Evolutionary conservation across 768 basidiomycete species (phyloP).

Genomic region (Termitomyces sp.): DNA sequence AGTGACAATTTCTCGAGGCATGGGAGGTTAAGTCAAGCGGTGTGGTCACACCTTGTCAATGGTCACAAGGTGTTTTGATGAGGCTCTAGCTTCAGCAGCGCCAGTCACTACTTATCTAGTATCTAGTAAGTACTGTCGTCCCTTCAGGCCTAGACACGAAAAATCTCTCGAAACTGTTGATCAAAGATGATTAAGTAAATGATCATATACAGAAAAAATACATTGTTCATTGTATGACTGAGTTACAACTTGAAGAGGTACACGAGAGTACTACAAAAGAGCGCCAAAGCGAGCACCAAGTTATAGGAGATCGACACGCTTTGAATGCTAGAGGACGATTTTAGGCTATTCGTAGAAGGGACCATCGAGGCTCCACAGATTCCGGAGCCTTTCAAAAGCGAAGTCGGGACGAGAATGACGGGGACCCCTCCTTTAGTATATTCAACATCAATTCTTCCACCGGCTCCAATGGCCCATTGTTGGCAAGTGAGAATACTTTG

Average conservation of each 20-base stretch:
- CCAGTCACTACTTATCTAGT: too few species aligned
- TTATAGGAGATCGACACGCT: not conserved
- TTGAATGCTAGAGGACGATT: not conserved
- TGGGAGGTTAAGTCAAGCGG: slow-evolving; percentile 20
- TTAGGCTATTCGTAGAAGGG: not conserved
- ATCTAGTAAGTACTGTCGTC: too few species aligned
- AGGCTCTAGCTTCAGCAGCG: not conserved
- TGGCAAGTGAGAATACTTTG: slow-evolving; percentile 59
- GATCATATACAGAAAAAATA: not conserved
- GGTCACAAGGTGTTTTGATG: not conserved
- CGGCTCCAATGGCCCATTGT: slow-evolving; percentile 67
- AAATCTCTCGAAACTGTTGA: too few species aligned
- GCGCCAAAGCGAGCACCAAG: not conserved
- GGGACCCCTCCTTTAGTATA: slow-evolving; percentile 65
- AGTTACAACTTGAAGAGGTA: not conserved
- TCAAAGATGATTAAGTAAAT: too few species aligned
- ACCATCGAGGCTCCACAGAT: slow-evolving; percentile 28
- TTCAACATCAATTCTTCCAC: slow-evolving; percentile 55
- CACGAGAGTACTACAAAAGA: not conserved
- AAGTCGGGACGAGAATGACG: slow-evolving; percentile 48
- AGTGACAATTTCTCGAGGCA: slow-evolving; percentile 85
- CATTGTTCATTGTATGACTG: not conserved
- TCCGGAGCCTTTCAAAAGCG: slow-evolving; percentile 31
- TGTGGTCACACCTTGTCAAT: slow-evolving; percentile 12
- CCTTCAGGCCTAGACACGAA: not conserved